Conservation (phyloP, 371 early-diverging fungal species). For the Haplosporangium sp. region DNA sequence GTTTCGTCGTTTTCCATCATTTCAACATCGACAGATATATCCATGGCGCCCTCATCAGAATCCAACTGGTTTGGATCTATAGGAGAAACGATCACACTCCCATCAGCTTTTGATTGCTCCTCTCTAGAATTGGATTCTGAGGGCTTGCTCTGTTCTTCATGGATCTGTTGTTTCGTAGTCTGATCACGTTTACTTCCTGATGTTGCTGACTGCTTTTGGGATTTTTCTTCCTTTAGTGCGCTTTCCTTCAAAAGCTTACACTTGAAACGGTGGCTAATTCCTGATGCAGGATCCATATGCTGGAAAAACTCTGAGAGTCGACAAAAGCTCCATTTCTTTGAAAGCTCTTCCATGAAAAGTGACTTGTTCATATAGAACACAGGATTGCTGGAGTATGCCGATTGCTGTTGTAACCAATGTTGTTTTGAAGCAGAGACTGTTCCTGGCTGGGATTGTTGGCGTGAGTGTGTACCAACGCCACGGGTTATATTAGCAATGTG, state of each 20-base stretch:
- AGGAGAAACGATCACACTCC: neutral
- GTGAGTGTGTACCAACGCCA: constrained; percentile 38
- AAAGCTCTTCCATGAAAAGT: constrained; percentile 74
- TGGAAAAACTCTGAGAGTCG: constrained; percentile 83
- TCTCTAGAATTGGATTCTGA: neutral
- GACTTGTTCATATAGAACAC: constrained; percentile 51
- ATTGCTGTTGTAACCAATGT: constrained; percentile 43
- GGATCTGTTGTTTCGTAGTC: constrained; percentile 4
- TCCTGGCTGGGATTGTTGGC: constrained; percentile 45
- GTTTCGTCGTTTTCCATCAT: constrained; percentile 14
- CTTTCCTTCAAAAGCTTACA: constrained; percentile 80
- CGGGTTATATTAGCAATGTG: neutral
- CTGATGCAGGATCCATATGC: constrained; percentile 72
- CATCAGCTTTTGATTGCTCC: neutral
- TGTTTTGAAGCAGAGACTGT: constrained; percentile 30
- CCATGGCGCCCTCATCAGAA: neutral
- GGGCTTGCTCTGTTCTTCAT: neutral
- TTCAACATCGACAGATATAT: constrained; percentile 12
- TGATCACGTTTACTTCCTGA: constrained; percentile 6
- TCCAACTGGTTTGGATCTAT: neutral
- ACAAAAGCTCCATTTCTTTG: constrained; percentile 83
- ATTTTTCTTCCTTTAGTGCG: constrained; percentile 64
- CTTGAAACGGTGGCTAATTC: constrained; percentile 78
- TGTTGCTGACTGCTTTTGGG: constrained; percentile 28
- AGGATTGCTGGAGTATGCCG: constrained; percentile 22